Base-by-base conservation (phyloP, 1,284 basidiomycete species). In the Austroboletus rostrupii region DNA sequence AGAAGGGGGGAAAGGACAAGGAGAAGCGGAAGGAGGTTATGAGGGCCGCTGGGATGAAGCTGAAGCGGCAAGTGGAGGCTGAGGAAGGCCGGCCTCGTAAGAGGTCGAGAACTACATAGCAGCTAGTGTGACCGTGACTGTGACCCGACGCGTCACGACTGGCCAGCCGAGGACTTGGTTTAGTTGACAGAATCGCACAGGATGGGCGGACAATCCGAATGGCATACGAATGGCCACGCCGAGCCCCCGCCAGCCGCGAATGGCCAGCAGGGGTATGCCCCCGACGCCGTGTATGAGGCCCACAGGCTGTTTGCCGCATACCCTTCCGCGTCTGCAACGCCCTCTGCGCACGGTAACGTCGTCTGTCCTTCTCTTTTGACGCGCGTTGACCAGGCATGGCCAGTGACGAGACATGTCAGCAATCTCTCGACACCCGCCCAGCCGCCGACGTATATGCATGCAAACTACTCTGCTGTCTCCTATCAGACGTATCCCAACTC, bases 1-100 rank as follows among this genome's bases (percentile, higher is more conserved):
- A 70, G 67, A 85, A 82, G 67, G 70, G 64, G 3, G 87, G 87
- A 55, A 91, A 87, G 68, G 82, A 85, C 40, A 91, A 79, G 68
- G 89, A 89, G 70, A 86, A 85, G 70, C 77, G 81, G 62, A 91
- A 87, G 64, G 89, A 90, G 57, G 76, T 81, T 55, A 87, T 94
- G 83, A 76, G 83, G 53, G 69, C 75, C 28, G 81, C 83, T 28
- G 90, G 91, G 17, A 78, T 85, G 64, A 90, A 87, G 71, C 80
- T 70, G 54, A 87, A 88, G 64, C 72, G 87, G 33, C 78, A 85
- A 53, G 63, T 70, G 5, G 85, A 83, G 44, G 58, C 65, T 14
- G 80, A 81, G 57, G 81, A 81, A 42, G 83, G 85, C 36, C 65
- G 1, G 12, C 9, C 72, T 2, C 66, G 71, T 23, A 88, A 87